phyloP scores from a whole-genome alignment of 108 stramenopile species.

The Ochromonas danica region DNA sequence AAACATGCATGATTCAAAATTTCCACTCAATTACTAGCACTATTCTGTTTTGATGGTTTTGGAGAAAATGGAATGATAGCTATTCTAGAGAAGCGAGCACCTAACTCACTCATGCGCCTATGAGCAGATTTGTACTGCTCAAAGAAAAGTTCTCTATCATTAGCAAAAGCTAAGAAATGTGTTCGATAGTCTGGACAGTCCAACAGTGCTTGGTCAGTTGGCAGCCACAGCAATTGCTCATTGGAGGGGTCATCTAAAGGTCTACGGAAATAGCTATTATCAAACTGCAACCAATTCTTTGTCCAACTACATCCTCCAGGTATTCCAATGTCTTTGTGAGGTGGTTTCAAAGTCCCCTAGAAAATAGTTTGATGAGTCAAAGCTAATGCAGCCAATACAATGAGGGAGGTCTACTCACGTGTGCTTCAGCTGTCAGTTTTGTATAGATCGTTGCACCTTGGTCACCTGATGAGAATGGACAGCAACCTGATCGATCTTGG shows the following conservation, averaged over 20 bases:
- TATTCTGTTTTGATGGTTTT: too few relatives aligned
- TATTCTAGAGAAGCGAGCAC: slow-evolving; percentile 48
- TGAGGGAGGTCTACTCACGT: not conserved
- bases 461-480: not conserved
- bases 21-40: too few relatives aligned
- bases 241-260: slow-evolving; percentile 43
- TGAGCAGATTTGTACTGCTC: slow-evolving; percentile 51
- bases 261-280: slow-evolving; percentile 60
- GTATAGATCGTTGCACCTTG: not conserved
- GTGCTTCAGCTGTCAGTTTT: not conserved
- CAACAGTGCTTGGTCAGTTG: slow-evolving; percentile 50
- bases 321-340: not conserved
- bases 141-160: slow-evolving; percentile 48
- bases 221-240: slow-evolving; percentile 53
- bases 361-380: too few relatives aligned
- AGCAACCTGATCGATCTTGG: slow-evolving; percentile 50
- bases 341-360: too few relatives aligned
- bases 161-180: slow-evolving; percentile 45
- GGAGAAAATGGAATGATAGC: too few relatives aligned
- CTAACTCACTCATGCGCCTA: slow-evolving; percentile 51
- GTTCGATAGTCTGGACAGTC: slow-evolving; percentile 41
- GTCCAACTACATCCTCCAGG: slow-evolving; percentile 47
- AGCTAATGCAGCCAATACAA: too few relatives aligned
- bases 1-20: too few relatives aligned
- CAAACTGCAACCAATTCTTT: slow-evolving; percentile 55